Conservation (phyloP, 495 filamentous ascomycete species). For the Pseudoneurospora amorphoporcata region DNA sequence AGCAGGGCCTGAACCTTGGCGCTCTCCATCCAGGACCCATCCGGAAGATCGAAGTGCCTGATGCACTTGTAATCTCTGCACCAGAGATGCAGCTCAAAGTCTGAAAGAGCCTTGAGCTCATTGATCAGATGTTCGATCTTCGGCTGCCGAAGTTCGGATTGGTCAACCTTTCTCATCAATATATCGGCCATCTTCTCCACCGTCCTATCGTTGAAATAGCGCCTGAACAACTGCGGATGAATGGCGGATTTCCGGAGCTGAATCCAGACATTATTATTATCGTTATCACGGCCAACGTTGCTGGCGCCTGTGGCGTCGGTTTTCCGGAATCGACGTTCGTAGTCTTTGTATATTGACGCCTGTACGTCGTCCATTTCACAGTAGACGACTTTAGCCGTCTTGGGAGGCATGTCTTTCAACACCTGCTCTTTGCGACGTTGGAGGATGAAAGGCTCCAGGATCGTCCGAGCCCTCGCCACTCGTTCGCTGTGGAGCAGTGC, state of each 20-base stretch:
- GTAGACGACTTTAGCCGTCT: slow-evolving; percentile 64
- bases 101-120: slow-evolving; percentile 62
- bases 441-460: slow-evolving; percentile 90
- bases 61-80: slow-evolving; percentile 66
- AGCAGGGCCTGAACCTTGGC: slow-evolving; percentile 77
- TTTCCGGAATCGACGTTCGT: slow-evolving; percentile 27
- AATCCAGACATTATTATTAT: slow-evolving; percentile 70
- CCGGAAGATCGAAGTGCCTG: slow-evolving; percentile 55
- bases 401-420: slow-evolving; percentile 75
- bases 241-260: slow-evolving; percentile 86
- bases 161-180: slow-evolving; percentile 46
- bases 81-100: slow-evolving; percentile 75
- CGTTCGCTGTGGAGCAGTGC: slow-evolving; percentile 76
- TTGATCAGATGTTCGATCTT: slow-evolving; percentile 57
- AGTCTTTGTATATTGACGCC: slow-evolving; percentile 55
- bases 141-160: slow-evolving; percentile 34
- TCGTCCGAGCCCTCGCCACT: slow-evolving; percentile 74
- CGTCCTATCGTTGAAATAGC: slow-evolving; percentile 60
- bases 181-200: slow-evolving; percentile 71
- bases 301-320: slow-evolving; percentile 28
- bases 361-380: slow-evolving; percentile 67
- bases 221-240: slow-evolving; percentile 79
- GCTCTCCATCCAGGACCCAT: slow-evolving; percentile 80
- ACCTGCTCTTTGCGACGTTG: slow-evolving; percentile 93
- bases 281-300: slow-evolving; percentile 30